phyloP scores from a whole-genome alignment of 169 alveolate species.

The Hepatocystis sp. region DNA sequence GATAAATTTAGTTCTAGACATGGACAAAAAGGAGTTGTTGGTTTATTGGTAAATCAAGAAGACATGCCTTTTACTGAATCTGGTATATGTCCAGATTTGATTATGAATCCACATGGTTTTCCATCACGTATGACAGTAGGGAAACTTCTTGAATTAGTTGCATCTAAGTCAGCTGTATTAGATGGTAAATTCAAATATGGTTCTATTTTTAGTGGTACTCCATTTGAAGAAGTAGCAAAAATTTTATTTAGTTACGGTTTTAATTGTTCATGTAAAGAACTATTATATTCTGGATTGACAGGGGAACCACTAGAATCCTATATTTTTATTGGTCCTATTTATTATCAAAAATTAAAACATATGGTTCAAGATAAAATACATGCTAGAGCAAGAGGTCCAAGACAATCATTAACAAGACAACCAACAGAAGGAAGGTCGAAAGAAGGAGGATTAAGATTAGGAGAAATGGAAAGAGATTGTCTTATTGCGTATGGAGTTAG shows the following conservation, averaged over 20 bases:
- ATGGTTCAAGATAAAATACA: constrained; percentile 99
- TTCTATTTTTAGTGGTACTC: constrained; percentile 98
- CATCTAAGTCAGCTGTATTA: constrained; percentile 97
- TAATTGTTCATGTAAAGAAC: constrained; percentile 93
- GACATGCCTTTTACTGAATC: constrained; percentile 99
- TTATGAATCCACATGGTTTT: constrained; percentile 99
- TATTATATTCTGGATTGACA: constrained; percentile 94
- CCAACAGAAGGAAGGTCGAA: constrained; percentile 99
- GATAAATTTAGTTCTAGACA: constrained; percentile 99
- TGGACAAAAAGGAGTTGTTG: constrained; percentile 99
- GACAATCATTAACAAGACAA: constrained; percentile 97
- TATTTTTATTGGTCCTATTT: constrained; percentile 99
- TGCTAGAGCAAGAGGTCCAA: constrained; percentile 99
- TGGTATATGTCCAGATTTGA: constrained; percentile 99
- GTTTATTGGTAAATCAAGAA: constrained; percentile 97
- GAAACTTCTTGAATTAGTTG: constrained; percentile 96
- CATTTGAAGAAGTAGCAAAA: constrained; percentile 92
- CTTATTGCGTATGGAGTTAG: constrained; percentile 99
- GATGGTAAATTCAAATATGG: constrained; percentile 97
- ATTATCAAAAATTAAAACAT: constrained; percentile 99
- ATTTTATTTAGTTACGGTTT: constrained; percentile 96
- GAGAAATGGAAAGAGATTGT: constrained; percentile 99
- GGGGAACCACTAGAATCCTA: constrained; percentile 99
- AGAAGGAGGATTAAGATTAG: constrained; percentile 99
- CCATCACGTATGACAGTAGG: constrained; percentile 99